These are phyloP conservation scores for Fusarium sp. DNA, from an alignment of 2,329 filamentous ascomycete species.

Conservation along the genomic window DNA sequence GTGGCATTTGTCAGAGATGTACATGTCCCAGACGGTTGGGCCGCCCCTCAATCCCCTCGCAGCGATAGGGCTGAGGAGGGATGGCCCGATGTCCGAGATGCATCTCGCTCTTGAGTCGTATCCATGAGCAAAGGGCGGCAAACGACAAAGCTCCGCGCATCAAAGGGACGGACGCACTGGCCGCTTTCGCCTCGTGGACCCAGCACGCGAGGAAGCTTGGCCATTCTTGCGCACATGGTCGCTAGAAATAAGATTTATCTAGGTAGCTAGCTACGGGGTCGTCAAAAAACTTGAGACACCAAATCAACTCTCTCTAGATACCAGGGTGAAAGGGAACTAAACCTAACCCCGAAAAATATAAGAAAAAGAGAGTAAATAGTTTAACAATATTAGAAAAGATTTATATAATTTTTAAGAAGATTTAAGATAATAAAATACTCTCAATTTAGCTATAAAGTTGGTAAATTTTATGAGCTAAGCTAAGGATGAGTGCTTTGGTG, in stretches of 20 bases:
- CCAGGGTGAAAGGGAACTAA: too few species aligned
- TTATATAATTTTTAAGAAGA: too few species aligned
- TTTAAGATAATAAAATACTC: too few species aligned
- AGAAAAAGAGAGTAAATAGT: too few species aligned
- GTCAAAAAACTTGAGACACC: too few species aligned
- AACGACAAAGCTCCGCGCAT: not conserved
- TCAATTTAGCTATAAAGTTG: too few species aligned
- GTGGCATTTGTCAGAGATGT: not conserved
- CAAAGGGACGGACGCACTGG: not conserved
- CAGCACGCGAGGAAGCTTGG: not conserved
- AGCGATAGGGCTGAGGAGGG: slow-evolving; percentile 4
- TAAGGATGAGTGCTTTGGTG: too few species aligned
- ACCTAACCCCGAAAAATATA: too few species aligned
- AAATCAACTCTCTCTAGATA: too few species aligned
- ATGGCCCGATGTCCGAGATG: not conserved
- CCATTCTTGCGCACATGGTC: not conserved
- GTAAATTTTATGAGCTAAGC: too few species aligned
- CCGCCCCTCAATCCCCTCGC: not conserved
- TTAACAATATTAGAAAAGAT: too few species aligned
- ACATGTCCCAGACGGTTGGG: not conserved
- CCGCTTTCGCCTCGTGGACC: not conserved
- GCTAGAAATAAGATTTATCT: not conserved
- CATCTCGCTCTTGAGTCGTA: not conserved
- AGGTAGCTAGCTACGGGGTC: too few species aligned
- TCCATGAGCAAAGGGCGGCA: not conserved